Conservation (phyloP, 441 rosid species). For the Populus tomentosa region DNA sequence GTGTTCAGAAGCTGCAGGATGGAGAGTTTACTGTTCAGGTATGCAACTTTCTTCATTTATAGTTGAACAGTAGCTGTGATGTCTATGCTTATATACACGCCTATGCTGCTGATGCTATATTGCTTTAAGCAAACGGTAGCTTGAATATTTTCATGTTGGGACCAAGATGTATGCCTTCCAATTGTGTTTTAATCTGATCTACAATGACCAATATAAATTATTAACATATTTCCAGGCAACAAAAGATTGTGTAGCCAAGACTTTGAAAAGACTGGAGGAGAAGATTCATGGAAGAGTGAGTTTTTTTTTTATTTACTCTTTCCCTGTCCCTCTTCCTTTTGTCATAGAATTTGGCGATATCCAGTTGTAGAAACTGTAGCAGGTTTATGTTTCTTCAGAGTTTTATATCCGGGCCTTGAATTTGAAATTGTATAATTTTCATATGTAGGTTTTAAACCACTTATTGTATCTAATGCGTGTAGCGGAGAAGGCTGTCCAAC, state of each 20-base stretch:
- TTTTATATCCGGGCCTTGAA: constrained; percentile 16
- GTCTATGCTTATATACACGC: neutral
- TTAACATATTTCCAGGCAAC: constrained; percentile 64
- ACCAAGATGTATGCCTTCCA: constrained; percentile 8
- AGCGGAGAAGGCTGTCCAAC: constrained; percentile 77
- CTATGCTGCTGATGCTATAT: constrained; percentile 1
- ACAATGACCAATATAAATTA: constrained; percentile 9
- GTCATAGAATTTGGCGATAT: neutral
- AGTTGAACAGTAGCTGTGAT: constrained; percentile 1
- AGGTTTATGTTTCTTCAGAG: neutral
- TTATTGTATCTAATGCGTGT: constrained; percentile 82
- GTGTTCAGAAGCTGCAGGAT: constrained; percentile 91
- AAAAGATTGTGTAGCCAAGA: constrained; percentile 96
- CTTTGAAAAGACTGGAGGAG: constrained; percentile 93
- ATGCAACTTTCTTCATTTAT: constrained; percentile 21
- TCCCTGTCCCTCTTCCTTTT: neutral
- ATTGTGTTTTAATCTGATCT: constrained; percentile 3
- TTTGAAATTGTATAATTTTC: constrained; percentile 15
- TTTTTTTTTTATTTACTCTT: constrained; percentile 19
- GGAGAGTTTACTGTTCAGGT: constrained; percentile 99
- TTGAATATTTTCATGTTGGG: constrained; percentile 4
- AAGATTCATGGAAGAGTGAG: constrained; percentile 93
- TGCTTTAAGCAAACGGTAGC: constrained; percentile 6
- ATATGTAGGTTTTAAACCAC: constrained; percentile 78
- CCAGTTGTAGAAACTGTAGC: neutral